Evolutionary conservation across 2,329 filamentous ascomycete genomes (phyloP), one percentile per base, ranked within the genome.

Genomic region (Fusarium nodosum): DNA sequence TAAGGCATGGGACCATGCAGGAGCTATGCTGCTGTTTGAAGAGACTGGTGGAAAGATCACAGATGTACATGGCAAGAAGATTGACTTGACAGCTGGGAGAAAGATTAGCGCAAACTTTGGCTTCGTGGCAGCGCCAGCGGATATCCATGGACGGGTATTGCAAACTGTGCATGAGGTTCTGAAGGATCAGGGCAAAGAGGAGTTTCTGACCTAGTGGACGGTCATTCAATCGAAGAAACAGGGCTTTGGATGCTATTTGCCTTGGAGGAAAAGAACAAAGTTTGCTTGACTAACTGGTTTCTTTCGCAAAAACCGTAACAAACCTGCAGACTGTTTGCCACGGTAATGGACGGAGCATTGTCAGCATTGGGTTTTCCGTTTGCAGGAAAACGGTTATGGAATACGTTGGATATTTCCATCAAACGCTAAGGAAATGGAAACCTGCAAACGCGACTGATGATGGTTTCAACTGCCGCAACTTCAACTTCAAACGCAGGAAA

Each of bases 91-190:
- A 3, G 81, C 77, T 0, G 86, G 86, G 1, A 80, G 87, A 56
- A 81, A 80, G 69, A 79, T 88, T 76, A 75, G 71, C 11, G 76
- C 68, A 6, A 89, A 89, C 74, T 86, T 82, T 73, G 86, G 87
- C 2, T 88, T 88, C 45, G 82, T 88, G 7, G 87, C 85, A 1
- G 86, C 86, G 3, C 83, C 86, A 10, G 75, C 64, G 20, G 74
- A 73, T 7, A 52, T 84, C 9, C 86, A 88, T 62, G 78, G 42
- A 1, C 55, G 67, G 3, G 83, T 88, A 3, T 71, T 88, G 58
- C 85, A 88, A 70, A 92, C 87, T 7, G 95, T 98, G 3, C 91
- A 91, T 78, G 87, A 89, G 66, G 93, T 97, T n/a, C 82, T 97
- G 70, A 78, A 56, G 26, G 77, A 81, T 24, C 73, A 82, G 51